phyloP scores from a whole-genome alignment of 169 alveolate genomes.

The Amoebophrya sp. region DNA sequence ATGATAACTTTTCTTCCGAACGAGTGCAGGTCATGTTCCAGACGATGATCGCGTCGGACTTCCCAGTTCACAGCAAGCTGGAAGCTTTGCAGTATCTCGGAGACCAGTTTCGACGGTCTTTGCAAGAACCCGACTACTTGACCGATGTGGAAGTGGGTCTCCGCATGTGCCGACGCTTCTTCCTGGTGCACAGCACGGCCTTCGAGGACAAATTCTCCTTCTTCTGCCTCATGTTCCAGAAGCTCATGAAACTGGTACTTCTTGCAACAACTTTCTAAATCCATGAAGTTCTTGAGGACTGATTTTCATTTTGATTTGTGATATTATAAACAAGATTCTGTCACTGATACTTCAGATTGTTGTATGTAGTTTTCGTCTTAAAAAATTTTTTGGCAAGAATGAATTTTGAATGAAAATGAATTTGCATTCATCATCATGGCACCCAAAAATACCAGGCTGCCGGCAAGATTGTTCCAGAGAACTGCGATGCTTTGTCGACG shows the following conservation, averaged over 20 bases:
- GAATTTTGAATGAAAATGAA: too few relatives aligned
- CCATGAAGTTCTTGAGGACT: too few relatives aligned
- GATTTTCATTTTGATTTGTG: too few relatives aligned
- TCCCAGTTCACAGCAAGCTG: conserved; percentile 57
- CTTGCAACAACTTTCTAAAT: too few relatives aligned
- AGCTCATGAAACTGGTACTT: conserved; percentile 31
- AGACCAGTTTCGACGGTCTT: conserved; percentile 11
- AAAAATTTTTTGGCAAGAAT: too few relatives aligned
- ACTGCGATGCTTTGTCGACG: conserved; percentile 61
- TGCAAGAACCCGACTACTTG: conserved; percentile 43
- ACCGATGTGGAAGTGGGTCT: conserved; percentile 43
- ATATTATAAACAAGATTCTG: too few relatives aligned
- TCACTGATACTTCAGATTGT: too few relatives aligned
- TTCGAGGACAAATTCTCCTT: background rate
- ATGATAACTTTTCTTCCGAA: conserved; percentile 61
- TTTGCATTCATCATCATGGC: too few relatives aligned
- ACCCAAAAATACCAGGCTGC: too few relatives aligned
- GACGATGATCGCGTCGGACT: conserved; percentile 55
- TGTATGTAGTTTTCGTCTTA: too few relatives aligned
- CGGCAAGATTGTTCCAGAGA: conserved; percentile 40
- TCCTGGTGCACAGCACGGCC: background rate
- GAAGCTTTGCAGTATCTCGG: conserved; percentile 71
- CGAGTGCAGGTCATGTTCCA: conserved; percentile 75
- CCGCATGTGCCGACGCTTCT: conserved; percentile 45
- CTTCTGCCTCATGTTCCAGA: conserved; percentile 32